phyloP scores from a whole-genome alignment of 768 basidiomycete genomes.

The Tylopilus vinaceipallidus region DNA sequence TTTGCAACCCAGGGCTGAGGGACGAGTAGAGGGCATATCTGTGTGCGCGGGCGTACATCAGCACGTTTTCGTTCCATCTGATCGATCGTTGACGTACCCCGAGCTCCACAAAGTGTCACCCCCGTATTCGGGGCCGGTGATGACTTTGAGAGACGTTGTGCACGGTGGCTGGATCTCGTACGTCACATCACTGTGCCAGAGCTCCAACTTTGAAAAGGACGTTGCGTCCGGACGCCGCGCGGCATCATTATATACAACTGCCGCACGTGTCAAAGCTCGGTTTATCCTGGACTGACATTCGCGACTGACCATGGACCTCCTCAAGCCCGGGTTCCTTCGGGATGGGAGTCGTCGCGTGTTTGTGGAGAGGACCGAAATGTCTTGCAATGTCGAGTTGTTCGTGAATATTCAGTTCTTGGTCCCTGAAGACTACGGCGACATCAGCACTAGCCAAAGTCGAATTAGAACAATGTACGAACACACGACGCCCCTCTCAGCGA shows the following conservation, averaged over 20 bases:
- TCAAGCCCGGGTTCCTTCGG: slow-evolving; percentile 68
- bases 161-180: slow-evolving; percentile 85
- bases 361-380: slow-evolving; percentile 74
- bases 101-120: slow-evolving; percentile 84
- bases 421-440: slow-evolving; percentile 57
- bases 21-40: slow-evolving; percentile 85
- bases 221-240: slow-evolving; percentile 59
- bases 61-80: neutral
- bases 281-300: neutral
- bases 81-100: slow-evolving; percentile 44
- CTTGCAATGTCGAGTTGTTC: slow-evolving; percentile 71
- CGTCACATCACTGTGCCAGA: slow-evolving; percentile 81
- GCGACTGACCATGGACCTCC: slow-evolving; percentile 63
- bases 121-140: slow-evolving; percentile 67
- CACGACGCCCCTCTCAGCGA: slow-evolving; percentile 75
- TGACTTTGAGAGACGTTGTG: slow-evolving; percentile 71
- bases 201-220: slow-evolving; percentile 69
- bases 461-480: slow-evolving; percentile 41
- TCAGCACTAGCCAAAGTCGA: neutral
- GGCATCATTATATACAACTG: slow-evolving; percentile 71
- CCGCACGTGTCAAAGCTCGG: slow-evolving; percentile 7
- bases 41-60: slow-evolving; percentile 6
- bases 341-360: slow-evolving; percentile 79
- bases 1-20: slow-evolving; percentile 70
- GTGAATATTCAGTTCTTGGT: slow-evolving; percentile 67